A percentile compares a stretch with the other conserved stretches of the same genome.
Conservation (phyloP, 495 filamentous ascomycete species). For the Penicillium manginii region DNA sequence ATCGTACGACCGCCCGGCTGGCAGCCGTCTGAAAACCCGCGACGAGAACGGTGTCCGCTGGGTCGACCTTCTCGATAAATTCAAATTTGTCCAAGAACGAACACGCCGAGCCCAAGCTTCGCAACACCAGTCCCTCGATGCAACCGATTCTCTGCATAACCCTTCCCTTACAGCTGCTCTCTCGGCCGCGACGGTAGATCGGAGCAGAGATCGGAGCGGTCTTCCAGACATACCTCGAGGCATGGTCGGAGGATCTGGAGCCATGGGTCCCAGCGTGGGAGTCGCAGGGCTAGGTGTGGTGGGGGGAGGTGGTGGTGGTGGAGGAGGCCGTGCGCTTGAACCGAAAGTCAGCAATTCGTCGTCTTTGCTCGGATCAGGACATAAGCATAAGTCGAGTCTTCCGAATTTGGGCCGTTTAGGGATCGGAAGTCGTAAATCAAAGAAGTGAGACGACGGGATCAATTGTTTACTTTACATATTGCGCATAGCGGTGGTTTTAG, state of each 20-base stretch:
- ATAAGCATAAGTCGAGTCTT: conserved; percentile 66
- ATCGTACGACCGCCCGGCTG: conserved; percentile 63
- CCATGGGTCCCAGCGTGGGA: conserved; percentile 16
- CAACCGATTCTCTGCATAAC: conserved; percentile 22
- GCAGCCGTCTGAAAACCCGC: conserved; percentile 76
- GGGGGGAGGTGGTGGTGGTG: conserved; percentile 26
- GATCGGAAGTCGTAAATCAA: conserved; percentile 62
- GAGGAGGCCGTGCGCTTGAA: conserved; percentile 4
- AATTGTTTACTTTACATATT: not conserved
- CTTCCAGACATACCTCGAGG: conserved; percentile 47
- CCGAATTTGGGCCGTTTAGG: conserved; percentile 72
- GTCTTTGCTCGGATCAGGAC: conserved; percentile 42
- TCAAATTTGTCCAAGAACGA: conserved; percentile 84
- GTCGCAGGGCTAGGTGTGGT: conserved; percentile 11
- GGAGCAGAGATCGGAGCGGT: conserved; percentile 46
- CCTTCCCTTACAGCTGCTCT: conserved; percentile 39
- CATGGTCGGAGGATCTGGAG: conserved; percentile 24
- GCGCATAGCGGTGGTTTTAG: not conserved
- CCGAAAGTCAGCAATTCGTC: conserved; percentile 24
- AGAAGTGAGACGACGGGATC: conserved; percentile 21
- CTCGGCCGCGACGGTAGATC: conserved; percentile 34
- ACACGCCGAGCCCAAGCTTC: conserved; percentile 57
- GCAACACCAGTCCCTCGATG: conserved; percentile 37
- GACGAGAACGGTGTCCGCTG: conserved; percentile 86
- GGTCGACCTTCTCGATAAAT: conserved; percentile 96